Conservation (phyloP, 2,329 filamentous ascomycete genomes). For the Myriosclerotinia scirpicola region DNA sequence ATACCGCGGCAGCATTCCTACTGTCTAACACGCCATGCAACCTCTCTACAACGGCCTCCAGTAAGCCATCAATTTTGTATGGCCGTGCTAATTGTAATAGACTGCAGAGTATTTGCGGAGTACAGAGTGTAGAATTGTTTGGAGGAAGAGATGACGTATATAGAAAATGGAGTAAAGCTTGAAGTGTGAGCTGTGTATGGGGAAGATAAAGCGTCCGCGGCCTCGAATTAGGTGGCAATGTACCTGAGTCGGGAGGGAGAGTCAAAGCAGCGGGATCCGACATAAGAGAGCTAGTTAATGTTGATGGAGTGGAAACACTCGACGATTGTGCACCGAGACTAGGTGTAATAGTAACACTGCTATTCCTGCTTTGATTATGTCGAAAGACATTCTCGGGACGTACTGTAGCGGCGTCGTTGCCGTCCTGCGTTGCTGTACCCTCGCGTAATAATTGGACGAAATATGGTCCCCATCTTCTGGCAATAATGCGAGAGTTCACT, state of each 20-base stretch:
- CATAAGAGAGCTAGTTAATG: constrained; percentile 41
- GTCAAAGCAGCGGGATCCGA: constrained; percentile 23
- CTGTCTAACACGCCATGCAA: constrained; percentile 88
- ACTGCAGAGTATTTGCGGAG: constrained; percentile 93
- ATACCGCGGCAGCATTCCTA: constrained; percentile 91
- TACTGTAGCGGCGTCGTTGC: constrained; percentile 72
- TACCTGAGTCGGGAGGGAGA: constrained; percentile 45
- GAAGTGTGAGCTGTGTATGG: constrained; percentile 85
- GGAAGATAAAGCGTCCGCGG: constrained; percentile 89
- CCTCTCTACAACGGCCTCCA: constrained; percentile 90
- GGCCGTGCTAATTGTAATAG: constrained; percentile 89
- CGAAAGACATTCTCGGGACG: constrained; percentile 58
- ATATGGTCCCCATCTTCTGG: constrained; percentile 89
- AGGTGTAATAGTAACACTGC: constrained; percentile 81
- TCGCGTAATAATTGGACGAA: constrained; percentile 91
- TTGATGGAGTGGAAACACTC: constrained; percentile 51
- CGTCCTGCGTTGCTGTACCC: constrained; percentile 66
- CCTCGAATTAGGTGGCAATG: constrained; percentile 61
- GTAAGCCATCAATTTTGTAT: constrained; percentile 86
- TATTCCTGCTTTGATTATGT: constrained; percentile 67
- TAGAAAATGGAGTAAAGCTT: constrained; percentile 86
- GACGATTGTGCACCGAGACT: constrained; percentile 52
- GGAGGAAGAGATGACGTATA: constrained; percentile 89
- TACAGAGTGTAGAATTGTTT: constrained; percentile 75
- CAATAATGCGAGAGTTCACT: constrained; percentile 86